Conservation (phyloP, 2,329 filamentous ascomycete genomes). For the Colletotrichum sp. region DNA sequence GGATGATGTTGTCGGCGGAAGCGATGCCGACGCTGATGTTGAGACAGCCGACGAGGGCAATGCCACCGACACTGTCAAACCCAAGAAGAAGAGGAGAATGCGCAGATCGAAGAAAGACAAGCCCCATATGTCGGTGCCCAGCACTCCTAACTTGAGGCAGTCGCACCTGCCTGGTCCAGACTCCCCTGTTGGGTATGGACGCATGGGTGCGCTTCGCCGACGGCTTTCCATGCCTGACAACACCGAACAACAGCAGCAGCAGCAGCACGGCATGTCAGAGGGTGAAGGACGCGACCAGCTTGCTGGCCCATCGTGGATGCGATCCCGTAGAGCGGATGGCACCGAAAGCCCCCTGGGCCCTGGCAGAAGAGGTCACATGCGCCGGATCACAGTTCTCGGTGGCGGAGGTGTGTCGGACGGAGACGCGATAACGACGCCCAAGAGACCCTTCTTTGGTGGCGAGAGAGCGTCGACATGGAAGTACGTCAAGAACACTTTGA, state of each 20-base stretch:
- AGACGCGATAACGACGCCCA: conserved; percentile 61
- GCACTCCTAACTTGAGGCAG: conserved; percentile 59
- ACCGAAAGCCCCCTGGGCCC: conserved; percentile 53
- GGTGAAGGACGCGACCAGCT: conserved; percentile 74
- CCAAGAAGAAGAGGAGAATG: conserved; percentile 69
- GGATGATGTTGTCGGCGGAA: conserved; percentile 54
- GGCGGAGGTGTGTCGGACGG: conserved; percentile 70
- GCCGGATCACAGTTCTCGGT: conserved; percentile 69
- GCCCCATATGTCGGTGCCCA: conserved; percentile 64
- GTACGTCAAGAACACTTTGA: conserved; percentile 88
- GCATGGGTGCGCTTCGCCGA: conserved; percentile 61
- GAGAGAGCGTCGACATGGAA: conserved; percentile 84
- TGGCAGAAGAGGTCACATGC: conserved; percentile 66
- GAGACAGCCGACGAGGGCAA: conserved; percentile 83
- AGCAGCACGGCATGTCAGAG: conserved; percentile 68
- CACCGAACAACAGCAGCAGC: conserved; percentile 56
- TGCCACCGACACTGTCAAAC: conserved; percentile 48
- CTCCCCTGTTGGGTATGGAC: conserved; percentile 44
- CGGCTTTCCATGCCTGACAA: conserved; percentile 70
- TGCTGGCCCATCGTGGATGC: conserved; percentile 60
- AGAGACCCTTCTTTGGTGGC: conserved; percentile 62
- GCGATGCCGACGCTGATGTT: conserved; percentile 78
- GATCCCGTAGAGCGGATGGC: conserved; percentile 42
- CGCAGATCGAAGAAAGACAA: conserved; percentile 30
- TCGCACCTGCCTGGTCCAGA: conserved; percentile 42